phyloP scores from a whole-genome alignment of 768 basidiomycete genomes.

The Amanita jacksonii region DNA sequence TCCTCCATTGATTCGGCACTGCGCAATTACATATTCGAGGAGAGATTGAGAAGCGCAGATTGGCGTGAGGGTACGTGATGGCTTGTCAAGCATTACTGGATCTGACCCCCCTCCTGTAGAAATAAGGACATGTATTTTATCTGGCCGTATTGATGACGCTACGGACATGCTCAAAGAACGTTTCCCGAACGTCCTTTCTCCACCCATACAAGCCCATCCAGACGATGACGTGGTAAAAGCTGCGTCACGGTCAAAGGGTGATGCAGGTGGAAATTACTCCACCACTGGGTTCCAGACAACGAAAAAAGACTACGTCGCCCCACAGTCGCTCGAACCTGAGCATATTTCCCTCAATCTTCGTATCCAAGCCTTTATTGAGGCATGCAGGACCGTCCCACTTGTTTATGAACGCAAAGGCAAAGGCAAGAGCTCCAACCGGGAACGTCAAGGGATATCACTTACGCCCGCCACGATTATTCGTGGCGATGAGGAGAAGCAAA shows the following conservation, averaged over 20 bases:
- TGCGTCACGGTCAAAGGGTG: neutral
- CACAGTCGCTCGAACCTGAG: slow-evolving; percentile 52
- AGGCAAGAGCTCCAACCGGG: slow-evolving; percentile 10
- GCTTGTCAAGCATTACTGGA: neutral
- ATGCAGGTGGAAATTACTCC: neutral
- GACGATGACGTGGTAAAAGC: neutral
- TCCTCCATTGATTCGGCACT: slow-evolving; percentile 4
- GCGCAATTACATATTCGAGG: neutral
- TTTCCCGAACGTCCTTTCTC: slow-evolving; percentile 61
- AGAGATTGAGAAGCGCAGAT: neutral
- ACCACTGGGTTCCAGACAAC: slow-evolving; percentile 10
- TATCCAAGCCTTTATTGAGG: slow-evolving; percentile 82
- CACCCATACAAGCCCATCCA: neutral
- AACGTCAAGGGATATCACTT: slow-evolving; percentile 10
- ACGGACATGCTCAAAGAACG: slow-evolving; percentile 53
- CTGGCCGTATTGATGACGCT: slow-evolving; percentile 69
- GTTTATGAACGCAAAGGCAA: slow-evolving; percentile 24
- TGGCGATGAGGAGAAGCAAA: slow-evolving; percentile 31
- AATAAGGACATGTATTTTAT: slow-evolving; percentile 59
- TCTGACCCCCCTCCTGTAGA: slow-evolving; percentile 30
- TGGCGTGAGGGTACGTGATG: slow-evolving; percentile 2
- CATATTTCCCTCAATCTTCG: slow-evolving; percentile 80
- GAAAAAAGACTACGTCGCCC: slow-evolving; percentile 3
- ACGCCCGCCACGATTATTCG: slow-evolving; percentile 6
- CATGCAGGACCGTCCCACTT: slow-evolving; percentile 65